phyloP scores from a whole-genome alignment of 306 rosid genomes.

The Acacia crassicarpa region DNA sequence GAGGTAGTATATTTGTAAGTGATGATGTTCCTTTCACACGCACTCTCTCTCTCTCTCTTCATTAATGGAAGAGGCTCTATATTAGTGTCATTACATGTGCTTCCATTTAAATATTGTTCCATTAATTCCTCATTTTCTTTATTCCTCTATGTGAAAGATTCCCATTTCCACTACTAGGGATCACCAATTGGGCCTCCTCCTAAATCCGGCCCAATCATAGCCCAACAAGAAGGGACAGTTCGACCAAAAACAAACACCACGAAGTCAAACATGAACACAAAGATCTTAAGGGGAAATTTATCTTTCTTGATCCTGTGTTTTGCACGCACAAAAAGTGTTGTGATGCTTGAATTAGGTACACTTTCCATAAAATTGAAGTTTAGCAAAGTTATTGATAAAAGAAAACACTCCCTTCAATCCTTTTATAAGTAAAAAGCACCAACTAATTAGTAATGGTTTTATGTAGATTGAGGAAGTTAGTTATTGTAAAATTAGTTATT shows the following conservation, averaged over 20 bases:
- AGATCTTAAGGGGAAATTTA: too few species aligned
- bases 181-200: not conserved
- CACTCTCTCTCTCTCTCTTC: too few species aligned
- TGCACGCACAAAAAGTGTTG: not conserved
- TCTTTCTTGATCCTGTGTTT: not conserved
- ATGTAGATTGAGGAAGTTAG: not conserved
- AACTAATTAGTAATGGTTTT: not conserved
- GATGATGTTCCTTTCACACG: constrained; percentile 28
- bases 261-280: not conserved
- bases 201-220: not conserved
- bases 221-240: not conserved
- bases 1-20: not conserved
- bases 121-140: not conserved
- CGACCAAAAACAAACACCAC: not conserved
- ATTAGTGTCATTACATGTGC: not conserved
- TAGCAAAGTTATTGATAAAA: not conserved
- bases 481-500: not conserved
- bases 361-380: not conserved
- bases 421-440: not conserved
- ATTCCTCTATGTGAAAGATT: not conserved
- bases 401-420: not conserved
- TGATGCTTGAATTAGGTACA: not conserved
- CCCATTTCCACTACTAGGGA: constrained; percentile 23
- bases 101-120: constrained; percentile 14
- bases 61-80: not conserved